A percentile compares a stretch with the other conserved stretches of the same genome.
Evolutionary conservation across 352 stramenopile genomes (phyloP).

Genomic region (Peronospora belbahrii): DNA sequence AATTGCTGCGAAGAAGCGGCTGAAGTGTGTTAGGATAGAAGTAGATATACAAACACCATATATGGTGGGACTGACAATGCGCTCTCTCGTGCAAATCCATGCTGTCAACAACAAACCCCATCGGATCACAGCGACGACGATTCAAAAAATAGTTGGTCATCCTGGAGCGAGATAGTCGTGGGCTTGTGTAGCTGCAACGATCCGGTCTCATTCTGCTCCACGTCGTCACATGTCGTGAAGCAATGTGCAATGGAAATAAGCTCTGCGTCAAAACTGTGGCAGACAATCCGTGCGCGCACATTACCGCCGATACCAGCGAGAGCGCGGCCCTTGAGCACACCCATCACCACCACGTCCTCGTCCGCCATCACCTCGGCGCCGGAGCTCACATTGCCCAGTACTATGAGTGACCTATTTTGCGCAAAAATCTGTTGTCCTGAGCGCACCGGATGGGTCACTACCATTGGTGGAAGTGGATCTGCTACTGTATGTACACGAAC

Average conservation of each 20-base stretch:
- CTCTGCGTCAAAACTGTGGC: constrained; percentile 82
- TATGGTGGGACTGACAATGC: constrained; percentile 2
- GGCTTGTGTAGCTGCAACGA: constrained; percentile 43
- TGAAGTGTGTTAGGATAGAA: constrained; percentile 1
- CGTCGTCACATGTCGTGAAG: constrained; percentile 85
- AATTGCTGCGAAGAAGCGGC: constrained; percentile 2
- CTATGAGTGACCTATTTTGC: constrained; percentile 70
- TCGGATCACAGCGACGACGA: constrained; percentile 26
- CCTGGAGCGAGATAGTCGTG: constrained; percentile 45
- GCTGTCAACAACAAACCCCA: background rate
- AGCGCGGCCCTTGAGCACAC: constrained; percentile 73
- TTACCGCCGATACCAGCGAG: constrained; percentile 81
- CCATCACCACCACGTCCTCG: constrained; percentile 78
- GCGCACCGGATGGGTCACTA: constrained; percentile 66
- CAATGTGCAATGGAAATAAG: constrained; percentile 86
- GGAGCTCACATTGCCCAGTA: constrained; percentile 82
- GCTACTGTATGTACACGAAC: constrained; percentile 2
- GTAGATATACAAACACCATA: constrained; percentile 24
- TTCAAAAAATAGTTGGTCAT: constrained; percentile 59
- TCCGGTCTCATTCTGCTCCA: constrained; percentile 32
- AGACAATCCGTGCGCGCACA: constrained; percentile 52
- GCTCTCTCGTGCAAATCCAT: background rate
- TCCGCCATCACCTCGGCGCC: constrained; percentile 84
- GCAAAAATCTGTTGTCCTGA: constrained; percentile 86
- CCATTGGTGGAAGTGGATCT: constrained; percentile 35